These are phyloP conservation scores for Cucurbita maxima DNA, from an alignment of 306 rosid genomes.

Conservation along the genomic window DNA sequence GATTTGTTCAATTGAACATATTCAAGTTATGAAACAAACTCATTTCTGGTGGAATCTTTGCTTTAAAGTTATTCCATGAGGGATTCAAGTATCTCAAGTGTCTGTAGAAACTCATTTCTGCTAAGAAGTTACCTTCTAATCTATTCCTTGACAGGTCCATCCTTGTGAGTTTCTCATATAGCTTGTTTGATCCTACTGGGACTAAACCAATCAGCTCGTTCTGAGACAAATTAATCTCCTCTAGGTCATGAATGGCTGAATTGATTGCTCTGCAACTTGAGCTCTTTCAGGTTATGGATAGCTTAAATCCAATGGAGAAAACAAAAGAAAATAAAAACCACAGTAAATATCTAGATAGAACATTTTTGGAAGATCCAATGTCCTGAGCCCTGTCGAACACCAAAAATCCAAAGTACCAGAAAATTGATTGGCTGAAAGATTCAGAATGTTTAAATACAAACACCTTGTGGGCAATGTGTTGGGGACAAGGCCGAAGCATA, in stretches of 20 bases:
- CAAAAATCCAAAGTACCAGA: constrained; percentile 51
- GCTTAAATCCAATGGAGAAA: constrained; percentile 52
- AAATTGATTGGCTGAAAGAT: constrained; percentile 48
- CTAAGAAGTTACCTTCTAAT: constrained; percentile 46
- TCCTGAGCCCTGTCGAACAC: constrained; percentile 43
- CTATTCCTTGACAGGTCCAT: constrained; percentile 63
- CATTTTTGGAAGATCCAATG: constrained; percentile 62
- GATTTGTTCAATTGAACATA: constrained; percentile 18
- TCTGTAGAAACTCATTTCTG: constrained; percentile 48
- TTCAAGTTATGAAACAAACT: constrained; percentile 48
- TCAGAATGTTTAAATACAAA: constrained; percentile 36
- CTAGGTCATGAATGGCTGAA: constrained; percentile 44
- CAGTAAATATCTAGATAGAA: constrained; percentile 38
- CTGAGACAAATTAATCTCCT: constrained; percentile 51
- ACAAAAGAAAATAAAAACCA: too few species aligned
- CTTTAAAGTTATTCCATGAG: constrained; percentile 70
- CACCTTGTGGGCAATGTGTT: constrained; percentile 27
- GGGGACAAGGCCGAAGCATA: constrained; percentile 52
- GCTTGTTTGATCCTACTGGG: constrained; percentile 42
- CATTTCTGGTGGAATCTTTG: constrained; percentile 53
- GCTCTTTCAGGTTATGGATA: constrained; percentile 51
- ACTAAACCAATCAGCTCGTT: constrained; percentile 46
- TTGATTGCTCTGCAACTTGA: constrained; percentile 36
- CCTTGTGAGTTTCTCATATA: constrained; percentile 34
- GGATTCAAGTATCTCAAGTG: constrained; percentile 51